Conservation (phyloP, 495 filamentous ascomycete species). For the Xylaria cubensis region DNA sequence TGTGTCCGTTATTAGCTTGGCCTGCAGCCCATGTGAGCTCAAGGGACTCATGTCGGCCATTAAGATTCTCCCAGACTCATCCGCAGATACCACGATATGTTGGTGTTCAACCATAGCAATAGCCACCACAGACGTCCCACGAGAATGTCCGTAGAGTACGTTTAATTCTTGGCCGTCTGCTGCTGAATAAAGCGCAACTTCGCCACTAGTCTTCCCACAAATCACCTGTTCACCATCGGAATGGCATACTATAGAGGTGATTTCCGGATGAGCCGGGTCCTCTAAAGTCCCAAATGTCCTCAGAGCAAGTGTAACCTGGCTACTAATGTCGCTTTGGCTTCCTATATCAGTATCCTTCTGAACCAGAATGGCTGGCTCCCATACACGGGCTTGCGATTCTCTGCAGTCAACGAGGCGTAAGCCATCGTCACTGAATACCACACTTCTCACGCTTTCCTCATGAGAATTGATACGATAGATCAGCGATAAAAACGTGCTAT, state of each 20-base stretch:
- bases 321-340: slow-evolving; percentile 24
- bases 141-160: slow-evolving; percentile 30
- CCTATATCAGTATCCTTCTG: slow-evolving; percentile 27
- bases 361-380: slow-evolving; percentile 41
- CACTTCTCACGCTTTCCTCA: slow-evolving; percentile 31
- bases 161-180: slow-evolving; percentile 24
- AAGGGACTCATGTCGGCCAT: slow-evolving; percentile 6
- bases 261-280: slow-evolving; percentile 21
- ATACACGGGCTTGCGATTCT: slow-evolving; percentile 39
- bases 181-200: slow-evolving; percentile 32
- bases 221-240: slow-evolving; percentile 27
- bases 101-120: slow-evolving; percentile 21
- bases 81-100: slow-evolving; percentile 32
- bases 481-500: slow-evolving; percentile 25
- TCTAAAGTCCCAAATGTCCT: slow-evolving; percentile 20
- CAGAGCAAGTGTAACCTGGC: not conserved
- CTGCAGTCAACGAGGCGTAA: slow-evolving; percentile 40
- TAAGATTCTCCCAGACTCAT: slow-evolving; percentile 31
- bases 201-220: slow-evolving; percentile 35
- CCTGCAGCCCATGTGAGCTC: not conserved
- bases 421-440: slow-evolving; percentile 41
- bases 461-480: slow-evolving; percentile 38
- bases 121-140: slow-evolving; percentile 22
- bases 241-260: slow-evolving; percentile 29
- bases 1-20: slow-evolving; percentile 24